Base-by-base conservation (phyloP, 192 early-diverging fungal species). In the Kappamyces sp. region DNA sequence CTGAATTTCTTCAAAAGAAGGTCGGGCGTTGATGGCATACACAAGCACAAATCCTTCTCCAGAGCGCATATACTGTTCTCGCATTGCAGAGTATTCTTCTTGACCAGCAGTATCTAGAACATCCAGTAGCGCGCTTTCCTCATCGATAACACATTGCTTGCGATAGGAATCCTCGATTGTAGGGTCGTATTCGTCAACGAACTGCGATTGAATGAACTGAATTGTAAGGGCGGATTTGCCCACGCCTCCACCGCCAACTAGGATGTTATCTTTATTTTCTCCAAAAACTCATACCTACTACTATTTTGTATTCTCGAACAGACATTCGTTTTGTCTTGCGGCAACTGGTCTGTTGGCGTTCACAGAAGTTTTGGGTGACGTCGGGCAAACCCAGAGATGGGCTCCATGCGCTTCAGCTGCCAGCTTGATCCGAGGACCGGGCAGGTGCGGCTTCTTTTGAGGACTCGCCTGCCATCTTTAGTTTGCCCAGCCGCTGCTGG, bases 31-130 rank as follows among this genome's bases (percentile, higher is more conserved):
- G 55, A 94, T 84, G 53, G 84, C 82, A 66, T 92, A 92, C 4
- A 92, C 88, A 13, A 87, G 74, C 10, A 94, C 72, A 67, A 94
- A 94, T 1, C 90, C 90, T 60, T 94, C 84, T 1, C 88, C 92
- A 15, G 82, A 76, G 33, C 92, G 86, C 80, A 96, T 93, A 53
- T 96, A 93, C 58, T 93, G 81, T 69, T 91, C 89, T 37, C 78
- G 46, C 78, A 80, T 80, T 15, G 78, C 78, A 44, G 44, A 43
- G 65, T 91, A 92, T 62, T 92, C 90, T 60, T 89, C 85, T 58
- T 92, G 87, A 50, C 92, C 92, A 9, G 92, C 92, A 15, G 90
- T 92, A 76, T 95, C 92, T 41, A 95, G 84, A 49, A 95, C 84
- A 60, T 95, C 92, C 23, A 95, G 78, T 63, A 92, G 75, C 47